Evolutionary conservation across 345 rosid species (phyloP).

Genomic region (Eucalyptus virginea): DNA sequence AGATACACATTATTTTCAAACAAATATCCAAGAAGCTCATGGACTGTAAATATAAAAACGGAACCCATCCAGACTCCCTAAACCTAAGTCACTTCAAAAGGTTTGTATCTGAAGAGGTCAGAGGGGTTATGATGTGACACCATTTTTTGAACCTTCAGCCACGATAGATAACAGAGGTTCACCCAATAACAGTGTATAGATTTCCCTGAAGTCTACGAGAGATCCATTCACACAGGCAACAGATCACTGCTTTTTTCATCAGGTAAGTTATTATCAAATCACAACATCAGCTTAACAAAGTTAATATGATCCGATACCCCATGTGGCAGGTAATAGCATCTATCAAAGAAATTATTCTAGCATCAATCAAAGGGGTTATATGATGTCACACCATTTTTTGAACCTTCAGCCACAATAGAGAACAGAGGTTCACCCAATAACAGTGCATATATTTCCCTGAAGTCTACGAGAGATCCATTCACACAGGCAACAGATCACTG

Average conservation of each 20-base stretch:
- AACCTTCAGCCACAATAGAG: conserved; percentile 23
- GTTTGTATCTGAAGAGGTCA: not conserved
- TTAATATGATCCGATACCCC: not conserved
- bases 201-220: conserved; percentile 50
- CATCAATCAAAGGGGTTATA: not conserved
- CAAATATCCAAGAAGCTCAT: not conserved
- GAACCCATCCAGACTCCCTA: not conserved
- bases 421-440: conserved; percentile 60
- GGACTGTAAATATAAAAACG: not conserved
- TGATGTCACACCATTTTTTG: conserved; percentile 51
- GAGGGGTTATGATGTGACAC: conserved; percentile 18
- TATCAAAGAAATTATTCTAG: not conserved
- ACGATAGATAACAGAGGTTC: conserved; percentile 30
- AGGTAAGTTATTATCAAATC: not conserved
- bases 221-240: conserved; percentile 30
- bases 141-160: conserved; percentile 52
- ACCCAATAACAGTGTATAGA: conserved; percentile 45
- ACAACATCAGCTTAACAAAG: not conserved
- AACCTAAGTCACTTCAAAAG: not conserved
- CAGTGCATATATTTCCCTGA: conserved; percentile 43
- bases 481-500: conserved; percentile 35
- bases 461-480: conserved; percentile 36
- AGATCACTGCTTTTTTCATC: conserved; percentile 51
- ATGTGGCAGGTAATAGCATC: not conserved
- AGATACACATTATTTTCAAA: not conserved